Conservation (phyloP, 495 filamentous ascomycete species). For the Trichoderma erinaceum region DNA sequence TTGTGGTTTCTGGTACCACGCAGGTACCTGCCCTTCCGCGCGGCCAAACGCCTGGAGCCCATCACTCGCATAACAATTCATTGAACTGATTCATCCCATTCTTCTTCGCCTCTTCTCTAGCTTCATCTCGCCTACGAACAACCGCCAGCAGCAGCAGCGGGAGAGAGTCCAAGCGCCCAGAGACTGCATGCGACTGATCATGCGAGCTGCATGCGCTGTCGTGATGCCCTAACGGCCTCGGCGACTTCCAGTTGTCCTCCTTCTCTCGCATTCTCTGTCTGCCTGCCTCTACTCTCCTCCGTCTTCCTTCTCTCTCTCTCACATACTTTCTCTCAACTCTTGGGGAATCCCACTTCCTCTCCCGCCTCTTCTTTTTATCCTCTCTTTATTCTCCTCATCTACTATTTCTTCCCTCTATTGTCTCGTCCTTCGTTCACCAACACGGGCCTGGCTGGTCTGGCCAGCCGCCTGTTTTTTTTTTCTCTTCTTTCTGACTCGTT, state of each 20-base stretch:
- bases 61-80: constrained; percentile 7
- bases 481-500: background rate
- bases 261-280: background rate
- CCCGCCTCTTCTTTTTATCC: background rate
- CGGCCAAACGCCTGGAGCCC: background rate
- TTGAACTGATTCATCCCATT: background rate
- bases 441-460: background rate
- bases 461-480: background rate
- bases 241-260: background rate
- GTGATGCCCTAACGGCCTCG: constrained; percentile 9
- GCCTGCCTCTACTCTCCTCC: background rate
- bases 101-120: background rate
- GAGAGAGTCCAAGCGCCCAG: constrained; percentile 5
- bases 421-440: background rate
- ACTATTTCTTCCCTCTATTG: background rate
- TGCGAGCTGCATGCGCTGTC: constrained; percentile 3
- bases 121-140: background rate
- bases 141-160: background rate
- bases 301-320: background rate
- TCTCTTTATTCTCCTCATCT: background rate
- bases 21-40: background rate
- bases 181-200: constrained; percentile 5
- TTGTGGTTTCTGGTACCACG: background rate
- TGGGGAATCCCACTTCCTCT: background rate
- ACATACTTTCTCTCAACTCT: background rate